Conservation (phyloP, 108 stramenopile genomes). For the Pseudonitzschia pungens region DNA sequence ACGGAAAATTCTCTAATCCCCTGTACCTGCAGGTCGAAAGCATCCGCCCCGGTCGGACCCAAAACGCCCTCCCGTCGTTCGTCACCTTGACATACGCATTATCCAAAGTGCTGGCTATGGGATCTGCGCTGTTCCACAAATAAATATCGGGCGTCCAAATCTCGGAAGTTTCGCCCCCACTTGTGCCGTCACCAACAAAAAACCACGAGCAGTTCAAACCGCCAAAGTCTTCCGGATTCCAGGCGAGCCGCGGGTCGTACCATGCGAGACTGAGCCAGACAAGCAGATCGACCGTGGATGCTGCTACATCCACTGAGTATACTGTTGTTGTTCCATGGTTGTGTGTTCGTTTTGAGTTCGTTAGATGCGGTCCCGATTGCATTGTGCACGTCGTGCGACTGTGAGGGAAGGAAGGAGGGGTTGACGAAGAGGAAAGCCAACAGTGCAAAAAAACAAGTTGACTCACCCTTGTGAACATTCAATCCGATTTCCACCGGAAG, state of each 20-base stretch:
- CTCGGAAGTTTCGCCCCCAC: constrained; percentile 42
- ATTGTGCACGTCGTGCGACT: no score
- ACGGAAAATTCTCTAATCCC: constrained; percentile 43
- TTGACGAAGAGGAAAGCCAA: neutral
- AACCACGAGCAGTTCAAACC: constrained; percentile 34
- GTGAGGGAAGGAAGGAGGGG: neutral
- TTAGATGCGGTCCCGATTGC: no score
- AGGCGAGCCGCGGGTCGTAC: constrained; percentile 39
- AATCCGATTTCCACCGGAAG: constrained; percentile 39
- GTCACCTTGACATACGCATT: constrained; percentile 36
- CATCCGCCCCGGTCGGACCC: constrained; percentile 42
- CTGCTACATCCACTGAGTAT: constrained; percentile 28
- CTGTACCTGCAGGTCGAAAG: constrained; percentile 37
- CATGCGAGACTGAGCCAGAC: constrained; percentile 45
- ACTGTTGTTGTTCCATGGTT: constrained; percentile 5
- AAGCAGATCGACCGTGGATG: constrained; percentile 37
- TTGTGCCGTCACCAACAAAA: constrained; percentile 30
- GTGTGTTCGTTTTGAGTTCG: no score
- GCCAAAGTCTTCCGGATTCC: constrained; percentile 35
- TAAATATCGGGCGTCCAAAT: constrained; percentile 56
- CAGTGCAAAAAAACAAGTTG: neutral
- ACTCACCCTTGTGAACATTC: constrained; percentile 30
- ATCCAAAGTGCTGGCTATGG: constrained; percentile 18
- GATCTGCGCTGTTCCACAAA: constrained; percentile 39
- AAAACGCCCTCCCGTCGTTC: constrained; percentile 33